Percentiles rank a stretch among this genome's conserved stretches.
phyloP scores from a whole-genome alignment of 768 basidiomycete species.

The Mycena epipterygia region DNA sequence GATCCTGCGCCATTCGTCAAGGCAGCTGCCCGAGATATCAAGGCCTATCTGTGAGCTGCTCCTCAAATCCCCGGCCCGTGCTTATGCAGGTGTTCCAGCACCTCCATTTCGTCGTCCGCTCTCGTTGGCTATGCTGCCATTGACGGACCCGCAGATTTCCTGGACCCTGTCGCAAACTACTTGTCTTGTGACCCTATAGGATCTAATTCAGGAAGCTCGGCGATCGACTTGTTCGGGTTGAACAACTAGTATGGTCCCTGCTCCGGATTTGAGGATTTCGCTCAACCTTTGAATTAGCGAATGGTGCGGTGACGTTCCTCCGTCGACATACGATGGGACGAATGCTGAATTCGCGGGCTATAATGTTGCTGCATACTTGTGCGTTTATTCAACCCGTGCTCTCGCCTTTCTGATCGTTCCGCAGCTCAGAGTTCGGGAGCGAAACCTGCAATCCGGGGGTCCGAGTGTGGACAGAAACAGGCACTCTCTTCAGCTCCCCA shows the following conservation, averaged over 20 bases:
- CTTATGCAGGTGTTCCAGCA: neutral
- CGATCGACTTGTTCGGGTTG: conserved; percentile 20
- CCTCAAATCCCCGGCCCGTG: neutral
- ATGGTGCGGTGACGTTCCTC: conserved; percentile 65
- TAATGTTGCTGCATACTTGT: conserved; percentile 90
- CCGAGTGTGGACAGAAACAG: conserved; percentile 85
- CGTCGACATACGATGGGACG: conserved; percentile 66
- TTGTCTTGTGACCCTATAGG: conserved; percentile 22
- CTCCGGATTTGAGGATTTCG: no score
- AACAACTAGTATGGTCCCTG: conserved; percentile 23
- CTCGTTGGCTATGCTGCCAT: conserved; percentile 26
- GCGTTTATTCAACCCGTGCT: conserved; percentile 69
- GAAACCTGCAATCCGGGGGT: conserved; percentile 49
- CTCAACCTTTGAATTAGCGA: neutral
- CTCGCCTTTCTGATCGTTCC: neutral
- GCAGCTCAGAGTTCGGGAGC: conserved; percentile 26
- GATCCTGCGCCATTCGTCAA: conserved; percentile 74
- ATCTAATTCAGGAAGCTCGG: conserved; percentile 3
- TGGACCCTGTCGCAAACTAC: conserved; percentile 10
- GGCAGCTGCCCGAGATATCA: conserved; percentile 79
- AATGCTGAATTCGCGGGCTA: conserved; percentile 72
- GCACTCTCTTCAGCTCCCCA: conserved; percentile 76
- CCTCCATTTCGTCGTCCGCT: conserved; percentile 5
- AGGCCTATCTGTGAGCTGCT: conserved; percentile 66
- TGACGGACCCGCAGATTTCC: conserved; percentile 21